These are phyloP conservation scores for Anisodus tanguticus DNA, from an alignment of 257 asterid genomes.

Conservation along the genomic window DNA sequence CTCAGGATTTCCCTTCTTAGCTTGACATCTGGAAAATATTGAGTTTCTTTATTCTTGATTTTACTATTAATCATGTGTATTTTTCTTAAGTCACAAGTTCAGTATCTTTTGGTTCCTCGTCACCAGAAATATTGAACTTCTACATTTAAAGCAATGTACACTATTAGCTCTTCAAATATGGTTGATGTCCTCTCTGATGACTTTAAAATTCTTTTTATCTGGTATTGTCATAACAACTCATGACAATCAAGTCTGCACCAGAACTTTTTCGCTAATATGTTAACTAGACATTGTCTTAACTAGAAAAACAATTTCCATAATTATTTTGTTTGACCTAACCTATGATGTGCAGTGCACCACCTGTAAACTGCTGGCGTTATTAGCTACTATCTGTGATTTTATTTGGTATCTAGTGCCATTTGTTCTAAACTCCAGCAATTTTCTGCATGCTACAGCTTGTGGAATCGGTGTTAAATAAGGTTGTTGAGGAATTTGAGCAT, in stretches of 20 bases:
- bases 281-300: neutral
- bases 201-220: neutral
- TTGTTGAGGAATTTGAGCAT: constrained; percentile 85
- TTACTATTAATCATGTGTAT: neutral
- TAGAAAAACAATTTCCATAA: constrained; percentile 5
- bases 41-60: no score
- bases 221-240: neutral
- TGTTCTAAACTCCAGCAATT: constrained; percentile 30
- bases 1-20: constrained; percentile 1
- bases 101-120: neutral
- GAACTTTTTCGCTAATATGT: neutral
- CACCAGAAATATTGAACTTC: constrained; percentile 20
- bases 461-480: constrained; percentile 84
- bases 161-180: neutral
- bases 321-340: neutral
- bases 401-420: constrained; percentile 32
- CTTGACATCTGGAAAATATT: neutral
- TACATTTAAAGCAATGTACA: constrained; percentile 3
- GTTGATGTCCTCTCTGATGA: neutral
- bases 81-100: neutral
- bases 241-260: neutral
- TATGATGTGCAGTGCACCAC: constrained; percentile 12
- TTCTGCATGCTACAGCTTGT: constrained; percentile 68
- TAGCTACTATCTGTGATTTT: constrained; percentile 9
- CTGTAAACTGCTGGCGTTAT: neutral